Evolutionary conservation across 805 yeast species (phyloP).

Genomic region (Lipomyces lipofer): DNA sequence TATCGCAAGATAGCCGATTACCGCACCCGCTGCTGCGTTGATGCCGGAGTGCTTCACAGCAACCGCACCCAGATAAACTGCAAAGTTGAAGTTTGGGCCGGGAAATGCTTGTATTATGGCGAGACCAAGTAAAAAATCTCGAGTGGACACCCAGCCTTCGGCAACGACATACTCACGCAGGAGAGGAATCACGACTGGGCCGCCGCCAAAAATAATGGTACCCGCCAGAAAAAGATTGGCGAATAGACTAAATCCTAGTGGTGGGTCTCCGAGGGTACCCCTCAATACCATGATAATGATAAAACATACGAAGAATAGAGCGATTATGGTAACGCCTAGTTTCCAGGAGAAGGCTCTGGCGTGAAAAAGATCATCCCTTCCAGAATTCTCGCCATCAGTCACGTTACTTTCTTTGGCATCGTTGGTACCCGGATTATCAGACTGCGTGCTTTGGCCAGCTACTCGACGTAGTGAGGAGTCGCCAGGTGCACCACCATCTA

Average conservation of each 20-base stretch:
- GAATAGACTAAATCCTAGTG: conserved; percentile 9
- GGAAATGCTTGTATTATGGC: conserved; percentile 25
- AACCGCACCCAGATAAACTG: conserved; percentile 20
- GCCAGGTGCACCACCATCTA: too few species aligned
- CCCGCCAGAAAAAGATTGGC: conserved; percentile 20
- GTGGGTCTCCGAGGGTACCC: not conserved
- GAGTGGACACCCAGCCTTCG: conserved; percentile 23
- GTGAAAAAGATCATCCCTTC: too few species aligned
- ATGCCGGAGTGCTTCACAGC: conserved; percentile 5
- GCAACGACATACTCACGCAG: conserved; percentile 22
- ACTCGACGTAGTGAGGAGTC: too few species aligned
- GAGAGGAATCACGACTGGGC: conserved; percentile 25
- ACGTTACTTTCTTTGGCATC: too few species aligned
- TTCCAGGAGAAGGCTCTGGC: conserved; percentile 1
- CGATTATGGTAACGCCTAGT: not conserved
- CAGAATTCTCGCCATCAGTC: too few species aligned
- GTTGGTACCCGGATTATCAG: too few species aligned
- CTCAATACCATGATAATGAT: not conserved
- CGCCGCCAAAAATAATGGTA: conserved; percentile 26
- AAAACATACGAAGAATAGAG: not conserved
- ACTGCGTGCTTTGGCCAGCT: too few species aligned
- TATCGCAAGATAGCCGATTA: conserved; percentile 16
- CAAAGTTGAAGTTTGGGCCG: conserved; percentile 26
- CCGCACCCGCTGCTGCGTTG: conserved; percentile 11
- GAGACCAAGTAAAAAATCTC: conserved; percentile 20